Conservation (phyloP, 164 flowering plant species). For the Echeveria elegans region DNA sequence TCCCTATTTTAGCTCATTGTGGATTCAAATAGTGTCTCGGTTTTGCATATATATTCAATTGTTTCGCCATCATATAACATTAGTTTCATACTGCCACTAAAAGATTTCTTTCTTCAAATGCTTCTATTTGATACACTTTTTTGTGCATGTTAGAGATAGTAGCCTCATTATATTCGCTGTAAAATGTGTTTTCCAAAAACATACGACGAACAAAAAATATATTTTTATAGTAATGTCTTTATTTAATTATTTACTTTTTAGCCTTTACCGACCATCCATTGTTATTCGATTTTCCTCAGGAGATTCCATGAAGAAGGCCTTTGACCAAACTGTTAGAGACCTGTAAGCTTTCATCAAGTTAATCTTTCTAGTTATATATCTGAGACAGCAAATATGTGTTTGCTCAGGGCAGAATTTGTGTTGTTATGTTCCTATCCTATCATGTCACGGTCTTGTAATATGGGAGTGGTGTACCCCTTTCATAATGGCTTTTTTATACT, state of each 20-base stretch:
- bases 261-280: not conserved
- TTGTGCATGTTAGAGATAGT: too few species aligned
- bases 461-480: not conserved
- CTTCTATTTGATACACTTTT: too few species aligned
- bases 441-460: not conserved
- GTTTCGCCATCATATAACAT: too few species aligned
- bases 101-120: too few species aligned
- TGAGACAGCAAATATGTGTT: not conserved
- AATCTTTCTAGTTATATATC: not conserved
- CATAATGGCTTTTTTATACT: not conserved
- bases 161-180: too few species aligned
- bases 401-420: not conserved
- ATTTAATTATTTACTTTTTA: not conserved
- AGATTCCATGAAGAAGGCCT: slow-evolving; percentile 10
- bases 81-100: too few species aligned
- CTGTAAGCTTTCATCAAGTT: not conserved
- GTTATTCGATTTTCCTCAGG: not conserved
- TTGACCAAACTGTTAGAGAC: slow-evolving; percentile 11
- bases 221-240: too few species aligned
- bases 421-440: not conserved
- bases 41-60: too few species aligned
- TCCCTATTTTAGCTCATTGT: too few species aligned
- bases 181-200: too few species aligned
- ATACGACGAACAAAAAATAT: not conserved
- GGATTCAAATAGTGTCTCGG: too few species aligned